Evolutionary conservation across 225 moss, liverwort and hornwort species (phyloP).

Genomic region (Ulota crispa): DNA sequence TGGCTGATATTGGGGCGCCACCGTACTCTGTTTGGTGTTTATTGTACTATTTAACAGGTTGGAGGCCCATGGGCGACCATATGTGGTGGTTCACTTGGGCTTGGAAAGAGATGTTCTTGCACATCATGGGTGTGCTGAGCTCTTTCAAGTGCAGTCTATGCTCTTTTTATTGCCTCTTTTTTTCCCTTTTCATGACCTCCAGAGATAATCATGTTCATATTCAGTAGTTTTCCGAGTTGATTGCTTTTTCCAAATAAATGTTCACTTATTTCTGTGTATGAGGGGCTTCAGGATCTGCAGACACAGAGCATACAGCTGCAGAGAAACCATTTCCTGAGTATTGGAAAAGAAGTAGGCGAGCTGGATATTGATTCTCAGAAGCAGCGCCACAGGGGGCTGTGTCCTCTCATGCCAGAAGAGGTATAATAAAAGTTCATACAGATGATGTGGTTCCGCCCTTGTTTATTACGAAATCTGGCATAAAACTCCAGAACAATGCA

Average conservation of each 20-base stretch:
- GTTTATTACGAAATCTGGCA: background rate
- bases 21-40: background rate
- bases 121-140: conserved; percentile 58
- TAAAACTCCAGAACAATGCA: background rate
- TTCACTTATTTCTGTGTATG: background rate
- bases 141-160: conserved; percentile 46
- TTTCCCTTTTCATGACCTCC: background rate
- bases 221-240: background rate
- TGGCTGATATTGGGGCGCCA: background rate
- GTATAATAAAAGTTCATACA: conserved; percentile 8
- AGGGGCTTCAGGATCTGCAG: conserved; percentile 55
- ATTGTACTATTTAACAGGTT: conserved; percentile 28
- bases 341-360: conserved; percentile 29
- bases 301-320: conserved; percentile 57
- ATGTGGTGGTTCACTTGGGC: conserved; percentile 57
- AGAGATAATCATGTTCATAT: background rate
- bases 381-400: conserved; percentile 45
- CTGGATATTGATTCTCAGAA: conserved; percentile 40
- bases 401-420: conserved; percentile 63
- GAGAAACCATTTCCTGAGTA: conserved; percentile 33
- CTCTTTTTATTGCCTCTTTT: background rate
- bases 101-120: conserved; percentile 63
- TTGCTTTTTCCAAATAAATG: background rate
- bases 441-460: background rate
- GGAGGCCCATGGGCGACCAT: conserved; percentile 52